phyloP scores from a whole-genome alignment of 371 early-diverging fungal species.

The Chytridium lagenaria region DNA sequence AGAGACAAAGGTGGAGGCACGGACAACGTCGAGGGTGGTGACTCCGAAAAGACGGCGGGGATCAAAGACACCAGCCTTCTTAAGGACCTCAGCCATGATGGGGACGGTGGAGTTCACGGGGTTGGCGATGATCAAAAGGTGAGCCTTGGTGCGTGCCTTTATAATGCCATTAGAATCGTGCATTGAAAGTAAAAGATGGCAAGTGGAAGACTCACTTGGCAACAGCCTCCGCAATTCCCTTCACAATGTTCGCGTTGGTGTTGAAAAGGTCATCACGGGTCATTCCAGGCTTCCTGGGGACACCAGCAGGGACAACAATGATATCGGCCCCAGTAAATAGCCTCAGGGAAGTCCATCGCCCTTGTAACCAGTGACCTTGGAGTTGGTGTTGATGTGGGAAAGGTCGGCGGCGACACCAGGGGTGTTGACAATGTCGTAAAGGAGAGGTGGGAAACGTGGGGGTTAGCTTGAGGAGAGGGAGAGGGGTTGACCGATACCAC shows the following conservation, averaged over 20 bases:
- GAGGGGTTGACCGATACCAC: constrained; percentile 93
- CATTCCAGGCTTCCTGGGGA: constrained; percentile 99
- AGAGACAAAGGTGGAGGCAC: constrained; percentile 93
- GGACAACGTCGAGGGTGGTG: constrained; percentile 97
- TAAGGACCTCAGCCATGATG: constrained; percentile 96
- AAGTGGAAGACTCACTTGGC: constrained; percentile 63
- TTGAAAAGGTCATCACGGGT: constrained; percentile 71
- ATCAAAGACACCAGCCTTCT: constrained; percentile 92
- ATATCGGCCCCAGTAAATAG: constrained; percentile 87
- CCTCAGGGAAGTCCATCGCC: constrained; percentile 85
- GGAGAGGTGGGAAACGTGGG: constrained; percentile 83
- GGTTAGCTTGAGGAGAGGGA: constrained; percentile 83
- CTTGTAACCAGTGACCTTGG: constrained; percentile 80
- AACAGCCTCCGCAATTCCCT: constrained; percentile 52
- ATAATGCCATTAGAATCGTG: not conserved
- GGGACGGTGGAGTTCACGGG: constrained; percentile 99
- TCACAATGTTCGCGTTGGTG: constrained; percentile 79
- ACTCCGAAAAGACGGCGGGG: constrained; percentile 93
- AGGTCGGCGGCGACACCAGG: constrained; percentile 98
- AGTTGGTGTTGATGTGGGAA: constrained; percentile 82
- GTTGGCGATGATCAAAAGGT: constrained; percentile 97
- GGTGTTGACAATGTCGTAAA: constrained; percentile 97
- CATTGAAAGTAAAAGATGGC: constrained; percentile 1
- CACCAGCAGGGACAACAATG: constrained; percentile 98
- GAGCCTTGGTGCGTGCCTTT: constrained; percentile 91